Percentiles rank a stretch among this genome's conserved stretches.
These are phyloP conservation scores for Cnidoscolus chayamansa DNA, from an alignment of 441 rosid species.

Conservation along the genomic window DNA sequence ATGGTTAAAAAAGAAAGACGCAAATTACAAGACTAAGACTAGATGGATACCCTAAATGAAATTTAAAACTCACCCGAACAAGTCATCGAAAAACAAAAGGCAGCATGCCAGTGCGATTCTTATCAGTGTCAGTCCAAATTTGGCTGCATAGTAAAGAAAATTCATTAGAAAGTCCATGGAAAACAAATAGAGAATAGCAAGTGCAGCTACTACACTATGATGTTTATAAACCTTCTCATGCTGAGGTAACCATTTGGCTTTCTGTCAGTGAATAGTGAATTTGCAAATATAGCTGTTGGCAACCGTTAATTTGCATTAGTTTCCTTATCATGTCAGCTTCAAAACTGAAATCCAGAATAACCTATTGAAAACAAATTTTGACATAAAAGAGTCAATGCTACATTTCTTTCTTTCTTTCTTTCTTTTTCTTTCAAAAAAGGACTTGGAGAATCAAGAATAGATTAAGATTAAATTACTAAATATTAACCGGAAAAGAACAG, in stretches of 20 bases:
- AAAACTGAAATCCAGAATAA: conserved; percentile 89
- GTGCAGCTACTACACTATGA: conserved; percentile 6
- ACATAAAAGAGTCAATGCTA: neutral
- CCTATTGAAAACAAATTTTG: conserved; percentile 45
- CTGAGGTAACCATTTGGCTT: conserved; percentile 98
- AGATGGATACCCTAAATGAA: conserved; percentile 57
- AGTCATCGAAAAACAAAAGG: conserved; percentile 86
- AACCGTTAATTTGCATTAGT: conserved; percentile 55
- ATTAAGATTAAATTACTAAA: conserved; percentile 14
- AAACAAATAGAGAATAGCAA: conserved; percentile 9
- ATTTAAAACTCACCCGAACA: conserved; percentile 67
- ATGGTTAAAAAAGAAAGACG: conserved; percentile 23
- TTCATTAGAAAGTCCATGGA: conserved; percentile 21
- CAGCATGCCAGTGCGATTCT: conserved; percentile 86
- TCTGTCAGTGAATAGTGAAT: conserved; percentile 96
- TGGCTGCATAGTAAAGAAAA: conserved; percentile 56
- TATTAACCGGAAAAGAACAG: neutral
- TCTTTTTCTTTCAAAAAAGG: neutral
- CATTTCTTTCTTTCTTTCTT: too few relatives aligned
- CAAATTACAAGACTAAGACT: conserved; percentile 39
- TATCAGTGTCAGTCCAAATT: conserved; percentile 93
- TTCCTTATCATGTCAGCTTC: conserved; percentile 98
- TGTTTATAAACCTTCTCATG: conserved; percentile 75
- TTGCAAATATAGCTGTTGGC: conserved; percentile 95
- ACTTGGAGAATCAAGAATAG: conserved; percentile 5